These are phyloP conservation scores for Hypoxylon fuscum DNA, from an alignment of 495 filamentous ascomycete genomes.

Conservation along the genomic window DNA sequence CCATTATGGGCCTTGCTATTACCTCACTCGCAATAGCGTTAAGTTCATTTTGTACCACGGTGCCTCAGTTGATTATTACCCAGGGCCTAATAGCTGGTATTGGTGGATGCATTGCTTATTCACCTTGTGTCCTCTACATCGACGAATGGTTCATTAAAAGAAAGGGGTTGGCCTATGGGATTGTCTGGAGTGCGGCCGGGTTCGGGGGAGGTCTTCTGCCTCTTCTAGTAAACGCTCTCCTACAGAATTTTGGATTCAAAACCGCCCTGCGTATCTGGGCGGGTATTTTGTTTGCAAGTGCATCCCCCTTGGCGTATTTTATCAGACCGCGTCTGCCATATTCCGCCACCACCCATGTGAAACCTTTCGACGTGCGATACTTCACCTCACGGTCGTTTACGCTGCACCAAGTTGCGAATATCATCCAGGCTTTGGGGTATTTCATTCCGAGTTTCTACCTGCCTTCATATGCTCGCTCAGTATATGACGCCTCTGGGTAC, in stretches of 20 bases:
- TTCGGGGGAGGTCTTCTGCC: slow-evolving; percentile 56
- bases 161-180: slow-evolving; percentile 65
- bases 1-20: slow-evolving; percentile 49
- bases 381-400: slow-evolving; percentile 55
- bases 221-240: slow-evolving; percentile 58
- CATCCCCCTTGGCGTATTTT: slow-evolving; percentile 64
- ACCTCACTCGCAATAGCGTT: slow-evolving; percentile 53
- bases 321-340: slow-evolving; percentile 67
- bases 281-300: slow-evolving; percentile 54
- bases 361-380: slow-evolving; percentile 55
- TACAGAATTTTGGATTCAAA: slow-evolving; percentile 62
- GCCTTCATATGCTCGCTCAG: slow-evolving; percentile 64
- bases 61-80: slow-evolving; percentile 58
- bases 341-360: slow-evolving; percentile 44
- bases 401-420: slow-evolving; percentile 63
- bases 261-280: slow-evolving; percentile 64
- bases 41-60: slow-evolving; percentile 55
- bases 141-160: slow-evolving; percentile 66
- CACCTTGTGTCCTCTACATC: slow-evolving; percentile 58
- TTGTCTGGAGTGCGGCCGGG: slow-evolving; percentile 60
- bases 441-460: slow-evolving; percentile 75
- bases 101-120: slow-evolving; percentile 58
- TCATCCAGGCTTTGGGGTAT: slow-evolving; percentile 70
- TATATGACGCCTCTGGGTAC: slow-evolving; percentile 55
- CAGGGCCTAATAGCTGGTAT: slow-evolving; percentile 64